Evolutionary conservation across 129 eudicot species (phyloP).

Genomic region (Ambrosia trifida): DNA sequence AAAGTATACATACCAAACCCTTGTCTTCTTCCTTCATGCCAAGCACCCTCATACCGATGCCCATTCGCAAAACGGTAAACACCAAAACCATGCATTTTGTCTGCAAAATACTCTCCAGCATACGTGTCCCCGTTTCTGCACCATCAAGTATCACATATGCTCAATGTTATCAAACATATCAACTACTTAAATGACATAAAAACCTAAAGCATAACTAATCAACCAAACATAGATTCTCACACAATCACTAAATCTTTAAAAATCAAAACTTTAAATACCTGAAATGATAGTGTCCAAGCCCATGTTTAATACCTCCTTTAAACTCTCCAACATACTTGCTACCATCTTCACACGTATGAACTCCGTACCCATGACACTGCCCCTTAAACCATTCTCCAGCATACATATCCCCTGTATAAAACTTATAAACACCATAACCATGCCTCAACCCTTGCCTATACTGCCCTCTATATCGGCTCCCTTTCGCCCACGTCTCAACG

Average conservation of each 20-base stretch:
- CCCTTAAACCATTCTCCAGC: slow-evolving; percentile 87
- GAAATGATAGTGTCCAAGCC: slow-evolving; percentile 89
- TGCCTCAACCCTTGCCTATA: slow-evolving; percentile 75
- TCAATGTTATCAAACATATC: neutral
- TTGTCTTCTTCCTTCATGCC: slow-evolving; percentile 96
- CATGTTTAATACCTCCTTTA: slow-evolving; percentile 76
- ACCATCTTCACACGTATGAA: slow-evolving; percentile 79
- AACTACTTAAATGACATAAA: neutral
- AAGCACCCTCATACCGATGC: slow-evolving; percentile 79
- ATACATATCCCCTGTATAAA: slow-evolving; percentile 74
- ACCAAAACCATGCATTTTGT: slow-evolving; percentile 85
- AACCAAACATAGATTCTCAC: slow-evolving; percentile 10
- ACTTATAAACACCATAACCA: slow-evolving; percentile 80
- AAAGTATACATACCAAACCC: slow-evolving; percentile 88
- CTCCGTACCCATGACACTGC: slow-evolving; percentile 80
- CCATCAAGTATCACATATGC: slow-evolving; percentile 29
- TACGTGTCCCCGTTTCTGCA: slow-evolving; percentile 82
- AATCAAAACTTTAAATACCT: slow-evolving; percentile 41
- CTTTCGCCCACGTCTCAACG: slow-evolving; percentile 83
- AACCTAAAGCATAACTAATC: neutral
- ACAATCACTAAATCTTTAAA: neutral
- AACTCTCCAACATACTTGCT: slow-evolving; percentile 76
- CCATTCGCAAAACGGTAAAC: slow-evolving; percentile 86
- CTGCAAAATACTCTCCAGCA: slow-evolving; percentile 88
- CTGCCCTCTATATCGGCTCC: slow-evolving; percentile 76